These are phyloP conservation scores for Fusarium ambrosium DNA, from an alignment of 2,329 filamentous ascomycete species.

Conservation along the genomic window DNA sequence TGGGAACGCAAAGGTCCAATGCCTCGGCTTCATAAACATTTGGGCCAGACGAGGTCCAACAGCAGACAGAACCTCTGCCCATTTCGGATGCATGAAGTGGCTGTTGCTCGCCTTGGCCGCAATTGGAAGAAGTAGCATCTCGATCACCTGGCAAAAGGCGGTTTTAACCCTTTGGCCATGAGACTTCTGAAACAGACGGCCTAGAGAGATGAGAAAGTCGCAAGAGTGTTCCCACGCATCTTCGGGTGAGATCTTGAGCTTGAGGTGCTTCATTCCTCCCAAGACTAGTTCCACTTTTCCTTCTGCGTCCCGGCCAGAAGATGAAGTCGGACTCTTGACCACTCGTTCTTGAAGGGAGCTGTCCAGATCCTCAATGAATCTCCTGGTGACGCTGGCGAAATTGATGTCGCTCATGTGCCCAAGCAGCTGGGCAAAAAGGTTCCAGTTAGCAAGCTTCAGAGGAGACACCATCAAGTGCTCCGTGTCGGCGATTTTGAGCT, in stretches of 20 bases:
- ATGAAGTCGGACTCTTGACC: slow-evolving; percentile 73
- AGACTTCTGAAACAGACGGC: slow-evolving; percentile 84
- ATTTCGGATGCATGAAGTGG: slow-evolving; percentile 84
- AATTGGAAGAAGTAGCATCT: slow-evolving; percentile 87
- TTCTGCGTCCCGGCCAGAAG: slow-evolving; percentile 76
- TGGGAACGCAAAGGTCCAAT: slow-evolving; percentile 92
- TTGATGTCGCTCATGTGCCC: slow-evolving; percentile 97
- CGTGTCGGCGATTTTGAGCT: slow-evolving; percentile 88
- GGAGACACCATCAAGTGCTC: slow-evolving; percentile 84
- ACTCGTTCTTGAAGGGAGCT: slow-evolving; percentile 81
- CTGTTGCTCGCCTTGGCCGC: slow-evolving; percentile 82
- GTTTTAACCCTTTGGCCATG: slow-evolving; percentile 93
- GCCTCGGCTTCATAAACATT: slow-evolving; percentile 90
- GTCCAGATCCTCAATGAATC: slow-evolving; percentile 86
- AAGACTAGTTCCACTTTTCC: slow-evolving; percentile 88
- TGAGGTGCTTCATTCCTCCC: slow-evolving; percentile 90
- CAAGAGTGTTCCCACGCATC: slow-evolving; percentile 88
- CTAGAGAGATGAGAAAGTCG: slow-evolving; percentile 86
- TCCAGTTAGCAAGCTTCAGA: slow-evolving; percentile 94
- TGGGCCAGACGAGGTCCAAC: slow-evolving; percentile 84
- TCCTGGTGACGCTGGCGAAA: slow-evolving; percentile 84
- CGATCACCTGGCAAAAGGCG: slow-evolving; percentile 92
- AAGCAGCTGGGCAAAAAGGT: slow-evolving; percentile 90
- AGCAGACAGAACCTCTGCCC: slow-evolving; percentile 86
- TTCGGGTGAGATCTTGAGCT: slow-evolving; percentile 79